Percentiles rank a stretch among this genome's conserved stretches.
These are phyloP conservation scores for Pichia sp. DNA, from an alignment of 1,139 yeast genomes.

Conservation along the genomic window DNA sequence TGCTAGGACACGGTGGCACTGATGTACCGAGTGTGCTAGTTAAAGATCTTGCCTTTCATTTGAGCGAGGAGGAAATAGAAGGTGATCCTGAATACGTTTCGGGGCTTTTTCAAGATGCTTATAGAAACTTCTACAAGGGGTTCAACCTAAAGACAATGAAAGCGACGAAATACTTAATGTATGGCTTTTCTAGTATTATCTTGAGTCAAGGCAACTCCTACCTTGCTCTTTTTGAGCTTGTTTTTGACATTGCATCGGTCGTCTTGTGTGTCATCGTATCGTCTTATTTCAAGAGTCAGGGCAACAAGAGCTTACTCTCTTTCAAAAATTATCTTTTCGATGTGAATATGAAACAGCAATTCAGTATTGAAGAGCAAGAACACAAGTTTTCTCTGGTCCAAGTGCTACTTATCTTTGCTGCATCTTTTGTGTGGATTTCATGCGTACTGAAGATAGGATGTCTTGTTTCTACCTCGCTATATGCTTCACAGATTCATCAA, in stretches of 20 bases:
- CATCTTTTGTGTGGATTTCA: conserved; percentile 2
- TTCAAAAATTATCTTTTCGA: conserved; percentile 5
- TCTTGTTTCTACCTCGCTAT: no score
- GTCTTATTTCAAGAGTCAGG: conserved; percentile 9
- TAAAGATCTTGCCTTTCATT: conserved; percentile 43
- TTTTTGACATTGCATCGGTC: conserved; percentile 12
- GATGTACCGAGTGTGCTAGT: conserved; percentile 41
- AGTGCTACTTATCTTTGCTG: no score
- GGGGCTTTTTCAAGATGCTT: conserved; percentile 27
- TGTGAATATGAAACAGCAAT: conserved; percentile 2
- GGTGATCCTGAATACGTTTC: conserved; percentile 35
- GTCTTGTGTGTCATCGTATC: conserved; percentile 12
- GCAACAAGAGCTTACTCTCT: conserved; percentile 3
- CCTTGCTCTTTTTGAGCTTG: conserved; percentile 8
- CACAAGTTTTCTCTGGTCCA: no score
- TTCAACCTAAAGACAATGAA: conserved; percentile 3
- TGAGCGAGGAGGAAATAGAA: conserved; percentile 36
- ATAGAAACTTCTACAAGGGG: conserved; percentile 1
- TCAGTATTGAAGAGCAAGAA: conserved; percentile 2
- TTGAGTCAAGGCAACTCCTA: conserved; percentile 10
- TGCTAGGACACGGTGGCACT: conserved; percentile 31
- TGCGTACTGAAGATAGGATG: conserved; percentile 1
- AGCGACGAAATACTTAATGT: not conserved
- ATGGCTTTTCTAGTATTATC: conserved; percentile 4
- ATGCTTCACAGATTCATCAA: no score